These are phyloP conservation scores for Trametes cinnabarina DNA, from an alignment of 768 basidiomycete species.

Conservation along the genomic window DNA sequence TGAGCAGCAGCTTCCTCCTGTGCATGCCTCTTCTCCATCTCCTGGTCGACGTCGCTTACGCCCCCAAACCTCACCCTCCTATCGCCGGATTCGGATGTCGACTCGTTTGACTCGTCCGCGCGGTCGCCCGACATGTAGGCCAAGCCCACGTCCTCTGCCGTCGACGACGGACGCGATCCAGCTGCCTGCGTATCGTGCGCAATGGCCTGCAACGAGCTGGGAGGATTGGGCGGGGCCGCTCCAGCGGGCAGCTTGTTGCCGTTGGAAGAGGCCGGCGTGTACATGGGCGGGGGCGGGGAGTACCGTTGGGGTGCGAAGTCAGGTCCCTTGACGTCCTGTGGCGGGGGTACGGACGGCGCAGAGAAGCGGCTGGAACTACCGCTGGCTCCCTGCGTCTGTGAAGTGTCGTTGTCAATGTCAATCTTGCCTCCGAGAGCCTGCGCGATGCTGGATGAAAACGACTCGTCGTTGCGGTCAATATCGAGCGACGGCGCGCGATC, in stretches of 20 bases:
- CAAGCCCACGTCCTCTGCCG: slow-evolving; percentile 24
- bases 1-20: slow-evolving; percentile 1
- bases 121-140: slow-evolving; percentile 28
- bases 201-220: background rate
- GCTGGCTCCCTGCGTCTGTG: background rate
- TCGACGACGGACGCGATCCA: slow-evolving; percentile 11
- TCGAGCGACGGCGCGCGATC: slow-evolving; percentile 32
- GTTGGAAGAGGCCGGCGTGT: slow-evolving; percentile 31
- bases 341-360: background rate
- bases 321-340: slow-evolving; percentile 4
- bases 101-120: slow-evolving; percentile 13
- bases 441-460: slow-evolving; percentile 39
- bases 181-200: background rate
- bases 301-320: slow-evolving; percentile 27
- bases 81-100: slow-evolving; percentile 14
- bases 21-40: slow-evolving; percentile 26
- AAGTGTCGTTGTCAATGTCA: background rate
- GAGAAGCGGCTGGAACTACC: background rate
- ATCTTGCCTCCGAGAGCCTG: slow-evolving; percentile 33
- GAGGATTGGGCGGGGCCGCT: slow-evolving; percentile 36
- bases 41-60: slow-evolving; percentile 40
- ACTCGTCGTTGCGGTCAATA: slow-evolving; percentile 23
- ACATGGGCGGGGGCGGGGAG: slow-evolving; percentile 33
- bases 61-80: slow-evolving; percentile 47
- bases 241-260: slow-evolving; percentile 39